A percentile compares a stretch with the other conserved stretches of the same genome.
Conservation (phyloP, 805 yeast species). For the Lipomyces spencermartinsiae region DNA sequence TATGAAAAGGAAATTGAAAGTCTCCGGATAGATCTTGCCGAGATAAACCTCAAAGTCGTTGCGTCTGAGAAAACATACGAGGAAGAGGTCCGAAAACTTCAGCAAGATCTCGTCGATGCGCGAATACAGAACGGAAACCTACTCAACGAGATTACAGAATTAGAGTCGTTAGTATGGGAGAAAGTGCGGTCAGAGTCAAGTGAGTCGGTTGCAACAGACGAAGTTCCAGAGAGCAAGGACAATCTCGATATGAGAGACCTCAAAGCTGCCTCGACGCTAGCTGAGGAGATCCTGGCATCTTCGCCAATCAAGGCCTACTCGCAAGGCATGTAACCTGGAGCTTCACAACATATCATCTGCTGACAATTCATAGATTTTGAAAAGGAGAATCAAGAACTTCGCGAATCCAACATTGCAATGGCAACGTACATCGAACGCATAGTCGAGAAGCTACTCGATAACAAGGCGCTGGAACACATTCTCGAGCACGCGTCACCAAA, state of each 20-base stretch:
- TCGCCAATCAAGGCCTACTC: not conserved
- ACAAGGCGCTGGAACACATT: constrained; percentile 27
- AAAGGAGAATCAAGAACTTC: constrained; percentile 23
- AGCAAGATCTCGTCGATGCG: constrained; percentile 1
- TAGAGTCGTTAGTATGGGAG: constrained; percentile 9
- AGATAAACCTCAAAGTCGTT: constrained; percentile 11
- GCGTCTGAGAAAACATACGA: constrained; percentile 8
- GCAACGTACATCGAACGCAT: constrained; percentile 33
- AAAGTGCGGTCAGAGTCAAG: not conserved
- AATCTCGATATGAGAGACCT: not conserved
- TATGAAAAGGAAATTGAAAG: constrained; percentile 24
- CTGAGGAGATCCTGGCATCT: constrained; percentile 25
- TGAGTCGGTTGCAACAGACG: not conserved
- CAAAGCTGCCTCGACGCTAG: constrained; percentile 12
- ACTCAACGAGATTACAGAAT: constrained; percentile 9
- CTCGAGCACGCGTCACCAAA: constrained; percentile 22
- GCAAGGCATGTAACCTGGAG: not conserved
- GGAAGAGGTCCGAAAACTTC: constrained; percentile 7
- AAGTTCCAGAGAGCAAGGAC: not conserved
- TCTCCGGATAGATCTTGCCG: constrained; percentile 34
- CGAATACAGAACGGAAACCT: constrained; percentile 13
- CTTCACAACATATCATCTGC: not conserved
- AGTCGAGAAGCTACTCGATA: constrained; percentile 29
- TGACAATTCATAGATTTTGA: constrained; percentile 3
- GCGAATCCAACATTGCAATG: constrained; percentile 29